Evolutionary conservation across 208 protist species (phyloP).

Genomic region (Acanthamoeba healyi): DNA sequence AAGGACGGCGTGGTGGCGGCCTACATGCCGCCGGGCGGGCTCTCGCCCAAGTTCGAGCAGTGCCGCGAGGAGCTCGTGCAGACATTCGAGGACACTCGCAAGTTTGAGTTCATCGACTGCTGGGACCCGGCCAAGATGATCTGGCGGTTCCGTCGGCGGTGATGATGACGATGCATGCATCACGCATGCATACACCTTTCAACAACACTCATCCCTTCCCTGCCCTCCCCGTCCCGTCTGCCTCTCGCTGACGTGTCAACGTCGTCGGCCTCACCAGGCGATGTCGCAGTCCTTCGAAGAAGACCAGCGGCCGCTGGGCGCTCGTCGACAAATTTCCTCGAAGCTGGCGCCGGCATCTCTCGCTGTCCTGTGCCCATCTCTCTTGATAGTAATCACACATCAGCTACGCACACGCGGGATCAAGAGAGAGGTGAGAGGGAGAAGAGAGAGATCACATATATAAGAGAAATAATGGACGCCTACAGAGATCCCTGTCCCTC

Average conservation of each 20-base stretch:
- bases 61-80: slow-evolving; percentile 39
- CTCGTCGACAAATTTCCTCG: neutral
- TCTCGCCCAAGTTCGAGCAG: slow-evolving; percentile 2
- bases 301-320: too few species aligned
- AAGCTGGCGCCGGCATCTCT: neutral
- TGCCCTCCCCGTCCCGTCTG: too few species aligned
- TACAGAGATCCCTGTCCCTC: slow-evolving; percentile 72
- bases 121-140: slow-evolving; percentile 17
- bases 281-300: too few species aligned
- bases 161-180: neutral
- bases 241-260: neutral
- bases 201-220: too few species aligned
- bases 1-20: neutral
- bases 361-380: neutral
- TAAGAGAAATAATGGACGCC: slow-evolving; percentile 71
- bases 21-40: slow-evolving; percentile 34
- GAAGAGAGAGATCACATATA: neutral
- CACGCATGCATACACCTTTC: too few species aligned
- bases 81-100: slow-evolving; percentile 30
- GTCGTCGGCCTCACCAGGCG: neutral
- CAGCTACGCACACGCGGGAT: neutral
- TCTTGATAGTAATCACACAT: neutral
- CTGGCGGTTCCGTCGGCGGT: neutral
- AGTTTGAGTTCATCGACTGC: slow-evolving; percentile 26
- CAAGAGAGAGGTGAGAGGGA: too few species aligned